A percentile compares a stretch with the other conserved stretches of the same genome.
phyloP scores from a whole-genome alignment of 179 eudicot genomes.

The Spergularia azorica region DNA sequence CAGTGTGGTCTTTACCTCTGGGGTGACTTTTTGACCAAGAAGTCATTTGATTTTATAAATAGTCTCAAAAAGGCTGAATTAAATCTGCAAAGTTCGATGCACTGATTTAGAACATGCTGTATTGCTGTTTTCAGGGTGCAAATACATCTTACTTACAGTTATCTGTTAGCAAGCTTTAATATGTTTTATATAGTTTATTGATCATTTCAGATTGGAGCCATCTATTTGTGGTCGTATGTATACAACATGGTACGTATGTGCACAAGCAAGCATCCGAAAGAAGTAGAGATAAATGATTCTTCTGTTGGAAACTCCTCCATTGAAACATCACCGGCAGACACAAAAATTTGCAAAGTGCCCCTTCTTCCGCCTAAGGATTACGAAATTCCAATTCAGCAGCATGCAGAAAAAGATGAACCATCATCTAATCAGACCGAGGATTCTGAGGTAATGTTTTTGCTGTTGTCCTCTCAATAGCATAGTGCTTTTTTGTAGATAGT shows the following conservation, averaged over 20 bases:
- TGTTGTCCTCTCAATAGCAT: background rate
- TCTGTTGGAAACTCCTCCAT: conserved; percentile 6
- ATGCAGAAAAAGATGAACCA: background rate
- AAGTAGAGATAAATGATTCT: conserved; percentile 16
- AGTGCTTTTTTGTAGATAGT: background rate
- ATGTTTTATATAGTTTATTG: background rate
- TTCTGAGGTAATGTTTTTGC: conserved; percentile 16
- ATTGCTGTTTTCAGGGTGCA: no score
- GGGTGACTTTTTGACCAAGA: background rate
- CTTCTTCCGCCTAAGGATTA: conserved; percentile 21
- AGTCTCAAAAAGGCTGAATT: no score
- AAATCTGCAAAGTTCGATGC: no score
- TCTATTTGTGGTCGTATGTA: conserved; percentile 26
- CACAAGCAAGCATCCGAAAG: conserved; percentile 19
- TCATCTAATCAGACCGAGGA: background rate
- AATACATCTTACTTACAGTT: background rate
- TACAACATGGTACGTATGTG: conserved; percentile 28
- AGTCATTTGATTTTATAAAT: no score
- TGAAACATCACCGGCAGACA: background rate
- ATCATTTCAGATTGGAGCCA: conserved; percentile 29
- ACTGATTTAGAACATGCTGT: no score
- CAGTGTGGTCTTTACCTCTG: background rate
- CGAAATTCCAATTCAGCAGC: conserved; percentile 12
- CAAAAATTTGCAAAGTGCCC: conserved; percentile 16
- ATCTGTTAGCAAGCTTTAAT: background rate